These are phyloP conservation scores for Elymus sibiricus DNA, from an alignment of 176 grass and related monocot species.

Conservation along the genomic window DNA sequence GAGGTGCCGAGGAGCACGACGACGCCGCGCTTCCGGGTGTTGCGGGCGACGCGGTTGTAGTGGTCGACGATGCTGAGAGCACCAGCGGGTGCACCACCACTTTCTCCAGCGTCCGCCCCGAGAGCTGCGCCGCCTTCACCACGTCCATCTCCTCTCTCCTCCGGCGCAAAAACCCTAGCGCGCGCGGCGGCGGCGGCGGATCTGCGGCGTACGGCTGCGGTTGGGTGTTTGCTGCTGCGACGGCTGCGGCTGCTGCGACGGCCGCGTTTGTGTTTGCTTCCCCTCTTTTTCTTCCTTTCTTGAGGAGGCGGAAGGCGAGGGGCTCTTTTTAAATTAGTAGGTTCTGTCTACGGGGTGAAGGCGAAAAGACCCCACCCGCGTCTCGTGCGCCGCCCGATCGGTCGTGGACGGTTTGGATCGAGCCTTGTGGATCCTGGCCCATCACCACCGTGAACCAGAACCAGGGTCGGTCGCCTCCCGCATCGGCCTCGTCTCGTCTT, in stretches of 20 bases:
- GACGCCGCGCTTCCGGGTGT: constrained; percentile 85
- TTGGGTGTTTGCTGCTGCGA: neutral
- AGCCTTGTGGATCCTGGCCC: neutral
- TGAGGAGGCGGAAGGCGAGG: constrained; percentile 31
- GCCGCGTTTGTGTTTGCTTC: constrained; percentile 33
- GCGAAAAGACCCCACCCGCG: neutral
- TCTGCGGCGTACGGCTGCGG: constrained; percentile 19
- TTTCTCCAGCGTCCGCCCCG: constrained; percentile 71
- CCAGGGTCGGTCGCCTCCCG: neutral
- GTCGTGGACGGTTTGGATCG: neutral
- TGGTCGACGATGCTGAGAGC: constrained; percentile 98
- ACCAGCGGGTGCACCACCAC: constrained; percentile 94
- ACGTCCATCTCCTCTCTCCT: constrained; percentile 67
- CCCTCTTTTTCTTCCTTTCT: constrained; percentile 33
- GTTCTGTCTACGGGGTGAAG: neutral
- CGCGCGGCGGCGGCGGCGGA: neutral
- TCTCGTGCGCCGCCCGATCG: neutral
- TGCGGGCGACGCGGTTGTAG: constrained; percentile 97
- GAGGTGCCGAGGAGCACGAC: constrained; percentile 88
- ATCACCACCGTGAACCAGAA: neutral
- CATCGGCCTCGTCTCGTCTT: neutral
- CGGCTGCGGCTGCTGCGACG: constrained; percentile 17
- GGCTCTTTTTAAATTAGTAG: neutral
- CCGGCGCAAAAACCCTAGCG: constrained; percentile 4
- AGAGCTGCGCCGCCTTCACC: constrained; percentile 89